Conservation (phyloP, 164 flowering plant genomes). For the Magnolia changhungtana region DNA sequence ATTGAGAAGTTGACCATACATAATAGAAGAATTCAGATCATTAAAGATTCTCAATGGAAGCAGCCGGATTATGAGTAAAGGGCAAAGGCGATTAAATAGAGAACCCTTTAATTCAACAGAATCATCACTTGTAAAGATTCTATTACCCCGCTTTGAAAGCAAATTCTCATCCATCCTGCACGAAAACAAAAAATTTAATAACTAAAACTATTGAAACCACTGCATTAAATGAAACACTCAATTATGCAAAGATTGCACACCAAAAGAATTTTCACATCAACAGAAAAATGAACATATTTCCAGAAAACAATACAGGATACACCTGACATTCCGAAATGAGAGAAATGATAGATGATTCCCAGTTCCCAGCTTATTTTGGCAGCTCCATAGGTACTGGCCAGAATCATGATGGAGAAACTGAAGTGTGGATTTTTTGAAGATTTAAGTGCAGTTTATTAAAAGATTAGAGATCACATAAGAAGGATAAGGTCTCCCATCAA, state of each 20-base stretch:
- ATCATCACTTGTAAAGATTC: conserved; percentile 21
- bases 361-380: neutral
- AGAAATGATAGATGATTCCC: no score
- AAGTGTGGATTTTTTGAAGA: neutral
- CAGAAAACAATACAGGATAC: neutral
- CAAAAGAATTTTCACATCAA: neutral
- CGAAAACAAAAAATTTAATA: neutral
- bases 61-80: conserved; percentile 67
- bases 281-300: neutral
- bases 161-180: conserved; percentile 37
- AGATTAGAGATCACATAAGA: neutral
- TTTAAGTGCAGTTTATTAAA: neutral
- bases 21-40: conserved; percentile 44
- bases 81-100: conserved; percentile 71
- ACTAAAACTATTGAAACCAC: neutral
- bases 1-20: conserved; percentile 51
- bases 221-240: neutral
- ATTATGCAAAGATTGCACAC: neutral
- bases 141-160: conserved; percentile 18
- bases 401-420: neutral
- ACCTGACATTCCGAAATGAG: neutral
- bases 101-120: conserved; percentile 28
- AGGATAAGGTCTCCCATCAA: no score
- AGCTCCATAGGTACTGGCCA: neutral
- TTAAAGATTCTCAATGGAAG: conserved; percentile 69